These are phyloP conservation scores for Juglanconis juglandina DNA, from an alignment of 2,329 filamentous ascomycete genomes.

Conservation along the genomic window DNA sequence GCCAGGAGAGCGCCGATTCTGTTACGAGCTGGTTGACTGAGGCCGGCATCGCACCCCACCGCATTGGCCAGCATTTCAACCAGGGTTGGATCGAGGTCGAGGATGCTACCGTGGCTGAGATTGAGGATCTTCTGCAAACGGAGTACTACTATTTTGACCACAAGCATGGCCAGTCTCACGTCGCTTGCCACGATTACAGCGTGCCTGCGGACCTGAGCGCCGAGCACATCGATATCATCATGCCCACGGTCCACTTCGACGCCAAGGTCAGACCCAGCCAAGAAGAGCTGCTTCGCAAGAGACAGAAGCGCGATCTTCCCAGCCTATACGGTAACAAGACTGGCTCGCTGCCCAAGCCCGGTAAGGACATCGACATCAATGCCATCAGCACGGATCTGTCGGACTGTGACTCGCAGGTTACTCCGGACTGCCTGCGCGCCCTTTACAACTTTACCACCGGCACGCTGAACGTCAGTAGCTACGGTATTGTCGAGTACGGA, in stretches of 20 bases:
- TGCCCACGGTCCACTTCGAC: slow-evolving; percentile 17
- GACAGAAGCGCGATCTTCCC: slow-evolving; percentile 8
- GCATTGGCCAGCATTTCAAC: slow-evolving; percentile 14
- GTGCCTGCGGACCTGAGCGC: slow-evolving; percentile 12
- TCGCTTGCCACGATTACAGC: slow-evolving; percentile 16
- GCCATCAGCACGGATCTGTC: slow-evolving; percentile 11
- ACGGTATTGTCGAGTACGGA: slow-evolving; percentile 18
- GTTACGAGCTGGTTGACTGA: slow-evolving; percentile 13
- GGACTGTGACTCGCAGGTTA: slow-evolving; percentile 12
- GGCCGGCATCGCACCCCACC: slow-evolving; percentile 13
- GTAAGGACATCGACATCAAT: slow-evolving; percentile 9
- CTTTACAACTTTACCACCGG: slow-evolving; percentile 14
- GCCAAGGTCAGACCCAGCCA: slow-evolving; percentile 1
- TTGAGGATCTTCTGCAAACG: slow-evolving; percentile 16
- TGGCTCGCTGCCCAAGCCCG: slow-evolving; percentile 12
- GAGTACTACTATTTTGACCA: slow-evolving; percentile 17
- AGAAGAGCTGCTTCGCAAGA: slow-evolving; percentile 8
- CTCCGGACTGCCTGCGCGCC: slow-evolving; percentile 15
- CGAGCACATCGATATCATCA: slow-evolving; percentile 15
- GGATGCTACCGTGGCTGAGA: slow-evolving; percentile 12
- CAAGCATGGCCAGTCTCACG: slow-evolving; percentile 10
- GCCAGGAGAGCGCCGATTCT: slow-evolving; percentile 11
- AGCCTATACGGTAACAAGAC: slow-evolving; percentile 13
- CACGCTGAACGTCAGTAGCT: slow-evolving; percentile 11
- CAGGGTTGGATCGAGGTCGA: slow-evolving; percentile 16